Evolutionary conservation across 163 green algal species (phyloP), one percentile per base, ranked within the genome.

Genomic region (Coccomyxa subellipsoidea): DNA sequence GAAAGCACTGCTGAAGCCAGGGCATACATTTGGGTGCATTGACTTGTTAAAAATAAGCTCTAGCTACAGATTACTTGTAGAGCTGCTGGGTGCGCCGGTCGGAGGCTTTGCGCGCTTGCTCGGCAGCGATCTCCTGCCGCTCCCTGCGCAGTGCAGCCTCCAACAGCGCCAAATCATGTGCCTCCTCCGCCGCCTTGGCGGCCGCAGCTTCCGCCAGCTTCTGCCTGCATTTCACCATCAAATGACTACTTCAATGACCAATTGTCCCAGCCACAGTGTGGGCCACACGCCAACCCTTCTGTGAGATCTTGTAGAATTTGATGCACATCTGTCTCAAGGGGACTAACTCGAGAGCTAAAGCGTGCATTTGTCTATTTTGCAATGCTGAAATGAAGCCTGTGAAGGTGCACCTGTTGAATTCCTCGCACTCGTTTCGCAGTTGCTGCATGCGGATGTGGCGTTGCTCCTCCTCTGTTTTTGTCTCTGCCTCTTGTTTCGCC

Each of bases 321-420:
- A n/a, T 32, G 72, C n/a, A 32, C 9, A 54, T n/a, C n/a, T 21
- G 32, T 8, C 4, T 69, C 2, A 21, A 31, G 25, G 9, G 15
- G 6, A 7, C 25, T 23, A 37, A 27, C 4, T n/a, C n/a, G n/a
- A n/a, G n/a, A n/a, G n/a, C n/a, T n/a, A n/a, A n/a, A n/a, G n/a
- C n/a, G n/a, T n/a, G n/a, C n/a, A n/a, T n/a, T n/a, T n/a, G n/a
- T n/a, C n/a, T n/a, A n/a, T n/a, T n/a, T n/a, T n/a, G 25, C 36
- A 31, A 34, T 7, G 32, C 35, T 29, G 25, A 31, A 79, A 21
- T 79, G 25, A 18, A 79, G 32, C 18, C 54, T 25, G 15, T 15
- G 4, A 70, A 29, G 29, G 39, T 4, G 54, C n/a, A 81, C 81
- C 81, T 84, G 53, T 84, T 84, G 47, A 84, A 84, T 47, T 84